Percentiles rank a stretch among this genome's conserved stretches.
These are phyloP conservation scores for Leucaena leucocephala DNA, from an alignment of 306 rosid genomes.

Conservation along the genomic window DNA sequence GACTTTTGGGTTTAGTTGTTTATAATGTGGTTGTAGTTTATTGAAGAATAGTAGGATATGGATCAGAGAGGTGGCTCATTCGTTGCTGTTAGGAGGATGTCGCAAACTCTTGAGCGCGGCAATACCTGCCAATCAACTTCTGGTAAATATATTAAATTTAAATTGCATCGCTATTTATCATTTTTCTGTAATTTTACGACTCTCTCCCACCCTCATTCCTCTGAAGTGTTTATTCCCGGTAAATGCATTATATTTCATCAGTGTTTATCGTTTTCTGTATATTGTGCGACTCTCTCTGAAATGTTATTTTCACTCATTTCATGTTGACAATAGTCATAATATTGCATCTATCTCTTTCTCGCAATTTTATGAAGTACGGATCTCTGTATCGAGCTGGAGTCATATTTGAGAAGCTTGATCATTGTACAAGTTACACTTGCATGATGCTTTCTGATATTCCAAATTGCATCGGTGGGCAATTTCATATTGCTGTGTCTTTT, in stretches of 20 bases:
- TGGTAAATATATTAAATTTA: constrained; percentile 47
- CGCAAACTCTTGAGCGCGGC: constrained; percentile 89
- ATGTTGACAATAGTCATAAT: not conserved
- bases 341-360: constrained; percentile 26
- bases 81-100: constrained; percentile 95
- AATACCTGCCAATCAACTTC: constrained; percentile 84
- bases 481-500: constrained; percentile 20
- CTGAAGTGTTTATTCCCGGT: constrained; percentile 54
- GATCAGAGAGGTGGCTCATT: constrained; percentile 96
- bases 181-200: constrained; percentile 16
- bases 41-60: constrained; percentile 46
- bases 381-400: constrained; percentile 49
- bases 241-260: constrained; percentile 15
- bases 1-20: not conserved
- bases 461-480: constrained; percentile 65
- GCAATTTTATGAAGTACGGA: constrained; percentile 25
- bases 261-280: constrained; percentile 18
- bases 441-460: constrained; percentile 60
- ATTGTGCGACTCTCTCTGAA: constrained; percentile 12
- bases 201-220: constrained; percentile 7
- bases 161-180: not conserved
- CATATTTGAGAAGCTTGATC: not conserved
- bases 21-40: constrained; percentile 31
- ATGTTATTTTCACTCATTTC: constrained; percentile 12
- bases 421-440: constrained; percentile 38